phyloP scores from a whole-genome alignment of 768 basidiomycete species.

The Mycena rosella region DNA sequence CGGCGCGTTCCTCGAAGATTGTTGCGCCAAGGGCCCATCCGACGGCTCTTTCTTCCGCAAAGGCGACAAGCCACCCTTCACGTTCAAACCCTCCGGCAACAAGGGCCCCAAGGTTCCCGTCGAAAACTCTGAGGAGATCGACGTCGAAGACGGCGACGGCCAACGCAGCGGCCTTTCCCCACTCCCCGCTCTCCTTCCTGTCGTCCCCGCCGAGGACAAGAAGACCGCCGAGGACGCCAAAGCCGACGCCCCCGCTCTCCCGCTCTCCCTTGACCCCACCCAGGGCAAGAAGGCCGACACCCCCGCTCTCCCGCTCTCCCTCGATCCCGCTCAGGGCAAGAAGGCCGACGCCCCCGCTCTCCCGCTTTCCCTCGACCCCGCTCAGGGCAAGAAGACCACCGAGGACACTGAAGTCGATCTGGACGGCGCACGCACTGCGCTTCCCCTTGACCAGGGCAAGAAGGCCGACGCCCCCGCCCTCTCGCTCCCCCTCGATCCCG shows the following conservation, averaged over 20 bases:
- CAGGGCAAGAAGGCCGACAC: not conserved
- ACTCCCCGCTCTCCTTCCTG: too few species aligned
- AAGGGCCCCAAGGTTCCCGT: too few species aligned
- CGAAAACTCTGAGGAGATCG: not conserved
- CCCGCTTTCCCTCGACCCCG: not conserved
- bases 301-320: too few species aligned
- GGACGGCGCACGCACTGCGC: not conserved
- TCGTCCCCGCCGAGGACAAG: not conserved
- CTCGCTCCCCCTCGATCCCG: too few species aligned
- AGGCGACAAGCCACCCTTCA: not conserved
- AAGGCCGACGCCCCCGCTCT: not conserved
- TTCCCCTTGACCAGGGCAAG: not conserved
- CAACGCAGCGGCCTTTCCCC: too few species aligned
- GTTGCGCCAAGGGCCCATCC: not conserved
- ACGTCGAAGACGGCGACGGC: not conserved
- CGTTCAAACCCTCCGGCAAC: too few species aligned
- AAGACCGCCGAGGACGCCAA: not conserved
- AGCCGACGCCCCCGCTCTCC: slow-evolving; percentile 1
- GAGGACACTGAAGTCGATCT: not conserved
- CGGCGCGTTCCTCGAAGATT: not conserved
- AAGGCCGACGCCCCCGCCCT: not conserved
- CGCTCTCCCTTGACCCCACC: not conserved
- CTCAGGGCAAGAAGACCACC: not conserved
- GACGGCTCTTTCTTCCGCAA: not conserved
- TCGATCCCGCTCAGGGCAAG: not conserved